Evolutionary conservation across 2,329 filamentous ascomycete genomes (phyloP).

Genomic region (Fusarium sp.): DNA sequence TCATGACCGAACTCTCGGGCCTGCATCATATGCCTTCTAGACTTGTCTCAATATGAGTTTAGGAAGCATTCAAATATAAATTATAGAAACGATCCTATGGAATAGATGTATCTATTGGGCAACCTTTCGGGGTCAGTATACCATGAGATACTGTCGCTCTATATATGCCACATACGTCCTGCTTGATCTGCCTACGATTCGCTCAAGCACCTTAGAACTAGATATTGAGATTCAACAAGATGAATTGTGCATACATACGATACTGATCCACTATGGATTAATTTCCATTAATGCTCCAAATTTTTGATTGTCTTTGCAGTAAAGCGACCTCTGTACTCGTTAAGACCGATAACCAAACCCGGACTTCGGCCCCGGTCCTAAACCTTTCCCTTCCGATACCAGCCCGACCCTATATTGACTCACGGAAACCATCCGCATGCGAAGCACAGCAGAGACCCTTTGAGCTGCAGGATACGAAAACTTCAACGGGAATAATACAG

Average conservation of each 20-base stretch:
- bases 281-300: neutral
- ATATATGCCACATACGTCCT: neutral
- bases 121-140: neutral
- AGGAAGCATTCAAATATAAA: neutral
- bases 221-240: neutral
- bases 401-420: neutral
- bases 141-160: neutral
- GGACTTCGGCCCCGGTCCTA: conserved; percentile 9
- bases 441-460: neutral
- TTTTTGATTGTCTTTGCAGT: neutral
- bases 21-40: neutral
- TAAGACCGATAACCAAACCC: conserved; percentile 17
- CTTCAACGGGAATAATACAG: neutral
- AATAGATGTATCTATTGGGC: too few species aligned
- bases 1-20: neutral
- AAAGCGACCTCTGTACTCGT: neutral
- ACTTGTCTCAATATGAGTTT: neutral
- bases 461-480: neutral
- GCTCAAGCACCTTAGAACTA: neutral
- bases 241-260: too few species aligned
- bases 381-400: neutral
- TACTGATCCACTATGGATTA: too few species aligned
- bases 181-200: neutral
- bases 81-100: neutral
- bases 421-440: neutral